Conservation (phyloP, 2,329 filamentous ascomycete genomes). For the Huntiella decipiens region DNA sequence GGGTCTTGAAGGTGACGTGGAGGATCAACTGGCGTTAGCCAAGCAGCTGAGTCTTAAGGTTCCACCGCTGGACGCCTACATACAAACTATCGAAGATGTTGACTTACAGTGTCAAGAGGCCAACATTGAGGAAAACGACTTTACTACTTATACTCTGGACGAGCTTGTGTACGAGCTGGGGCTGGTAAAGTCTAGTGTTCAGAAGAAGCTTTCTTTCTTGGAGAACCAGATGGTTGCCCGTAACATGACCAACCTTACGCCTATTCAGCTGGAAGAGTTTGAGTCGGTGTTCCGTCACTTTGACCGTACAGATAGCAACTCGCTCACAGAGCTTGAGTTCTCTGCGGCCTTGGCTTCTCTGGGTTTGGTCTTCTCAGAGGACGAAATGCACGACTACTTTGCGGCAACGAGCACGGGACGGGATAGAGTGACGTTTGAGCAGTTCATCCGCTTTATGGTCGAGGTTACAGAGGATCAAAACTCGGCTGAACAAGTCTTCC, state of each 20-base stretch:
- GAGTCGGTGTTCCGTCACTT: slow-evolving; percentile 97
- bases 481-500: slow-evolving; percentile 93
- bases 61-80: slow-evolving; percentile 73
- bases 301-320: slow-evolving; percentile 81
- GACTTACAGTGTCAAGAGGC: slow-evolving; percentile 85
- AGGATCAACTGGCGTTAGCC: slow-evolving; percentile 82
- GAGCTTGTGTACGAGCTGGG: slow-evolving; percentile 87
- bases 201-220: slow-evolving; percentile 89
- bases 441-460: slow-evolving; percentile 99
- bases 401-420: slow-evolving; percentile 61
- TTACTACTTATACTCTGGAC: slow-evolving; percentile 97
- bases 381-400: slow-evolving; percentile 96
- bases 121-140: slow-evolving; percentile 98
- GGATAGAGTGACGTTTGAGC: slow-evolving; percentile 82
- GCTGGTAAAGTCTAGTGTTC: slow-evolving; percentile 76
- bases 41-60: slow-evolving; percentile 69
- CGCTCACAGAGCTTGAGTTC: slow-evolving; percentile 83
- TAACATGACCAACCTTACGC: slow-evolving; percentile 96
- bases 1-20: slow-evolving; percentile 89
- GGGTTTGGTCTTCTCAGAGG: slow-evolving; percentile 87
- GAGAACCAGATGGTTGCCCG: slow-evolving; percentile 97
- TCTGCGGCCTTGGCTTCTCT: slow-evolving; percentile 88
- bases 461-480: slow-evolving; percentile 98
- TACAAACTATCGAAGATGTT: slow-evolving; percentile 69
- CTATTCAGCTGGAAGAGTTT: slow-evolving; percentile 95